Evolutionary conservation across 116 monocot species (phyloP).

Genomic region (Phalaenopsis hybrid): DNA sequence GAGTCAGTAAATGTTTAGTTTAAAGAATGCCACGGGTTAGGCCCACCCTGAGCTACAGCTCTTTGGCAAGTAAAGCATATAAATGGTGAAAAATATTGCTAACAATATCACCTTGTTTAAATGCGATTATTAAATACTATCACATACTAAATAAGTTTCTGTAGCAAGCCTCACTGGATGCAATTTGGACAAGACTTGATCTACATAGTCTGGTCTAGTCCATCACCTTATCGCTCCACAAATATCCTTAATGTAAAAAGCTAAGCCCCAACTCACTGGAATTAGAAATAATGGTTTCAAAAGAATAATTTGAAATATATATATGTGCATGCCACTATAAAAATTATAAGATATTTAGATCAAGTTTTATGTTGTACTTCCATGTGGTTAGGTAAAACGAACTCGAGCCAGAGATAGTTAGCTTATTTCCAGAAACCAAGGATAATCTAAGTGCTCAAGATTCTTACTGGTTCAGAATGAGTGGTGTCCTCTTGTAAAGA

Average conservation of each 20-base stretch:
- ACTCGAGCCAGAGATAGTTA: neutral
- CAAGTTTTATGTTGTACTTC: neutral
- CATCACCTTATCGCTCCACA: neutral
- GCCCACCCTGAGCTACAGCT: too few relatives aligned
- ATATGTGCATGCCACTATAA: neutral
- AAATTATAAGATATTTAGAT: neutral
- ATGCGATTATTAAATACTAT: neutral
- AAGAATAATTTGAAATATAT: neutral
- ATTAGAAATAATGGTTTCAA: neutral
- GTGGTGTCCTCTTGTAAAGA: conserved; percentile 58
- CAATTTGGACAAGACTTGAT: neutral
- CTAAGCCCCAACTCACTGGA: neutral
- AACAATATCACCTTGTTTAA: neutral
- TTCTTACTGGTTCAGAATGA: conserved; percentile 39
- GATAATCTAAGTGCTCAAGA: conserved; percentile 1
- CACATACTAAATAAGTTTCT: conserved; percentile 1
- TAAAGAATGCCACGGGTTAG: too few relatives aligned
- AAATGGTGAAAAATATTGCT: neutral
- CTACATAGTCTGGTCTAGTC: neutral
- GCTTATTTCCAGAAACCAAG: conserved; percentile 1
- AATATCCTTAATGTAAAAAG: neutral
- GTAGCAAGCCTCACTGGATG: neutral
- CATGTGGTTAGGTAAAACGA: neutral
- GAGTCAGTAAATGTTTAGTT: too few relatives aligned
- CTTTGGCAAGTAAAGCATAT: neutral